phyloP scores from a whole-genome alignment of 2,329 filamentous ascomycete genomes.

The Venturia asperata region DNA sequence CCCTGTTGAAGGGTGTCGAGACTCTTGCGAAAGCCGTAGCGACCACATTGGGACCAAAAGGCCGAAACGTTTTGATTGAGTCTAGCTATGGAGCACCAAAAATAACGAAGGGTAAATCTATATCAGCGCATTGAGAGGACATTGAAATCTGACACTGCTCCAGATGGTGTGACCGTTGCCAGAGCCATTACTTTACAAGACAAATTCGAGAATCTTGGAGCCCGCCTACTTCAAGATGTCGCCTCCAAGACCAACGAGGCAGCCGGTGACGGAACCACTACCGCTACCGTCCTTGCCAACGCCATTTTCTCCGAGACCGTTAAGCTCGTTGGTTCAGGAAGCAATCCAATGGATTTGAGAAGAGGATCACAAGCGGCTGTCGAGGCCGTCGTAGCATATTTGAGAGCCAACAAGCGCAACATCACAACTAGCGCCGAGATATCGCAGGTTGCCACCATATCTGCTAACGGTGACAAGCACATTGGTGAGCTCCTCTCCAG shows the following conservation, averaged over 20 bases:
- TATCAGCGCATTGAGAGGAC: not conserved
- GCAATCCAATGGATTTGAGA: constrained; percentile 99
- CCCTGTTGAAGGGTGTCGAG: constrained; percentile 89
- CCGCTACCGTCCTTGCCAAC: constrained; percentile 90
- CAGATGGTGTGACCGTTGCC: constrained; percentile 48
- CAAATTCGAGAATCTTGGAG: constrained; percentile 99
- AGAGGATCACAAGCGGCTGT: constrained; percentile 96
- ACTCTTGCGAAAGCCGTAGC: constrained; percentile 94
- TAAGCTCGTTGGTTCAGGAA: constrained; percentile 98
- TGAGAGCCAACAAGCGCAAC: constrained; percentile 93
- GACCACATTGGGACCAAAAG: constrained; percentile 94
- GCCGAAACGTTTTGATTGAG: constrained; percentile 96
- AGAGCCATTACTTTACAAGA: constrained; percentile 90
- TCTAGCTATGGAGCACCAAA: constrained; percentile 98
- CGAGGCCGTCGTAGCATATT: constrained; percentile 86
- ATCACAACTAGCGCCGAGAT: constrained; percentile 97
- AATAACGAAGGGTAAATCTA: constrained; percentile 86
- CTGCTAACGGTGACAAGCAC: constrained; percentile 91
- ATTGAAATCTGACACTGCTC: constrained; percentile 15
- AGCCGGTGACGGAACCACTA: constrained; percentile 97
- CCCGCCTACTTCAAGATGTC: constrained; percentile 92
- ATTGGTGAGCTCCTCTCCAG: constrained; percentile 93
- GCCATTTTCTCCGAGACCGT: constrained; percentile 99
- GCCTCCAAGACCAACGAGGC: constrained; percentile 99
- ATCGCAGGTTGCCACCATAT: constrained; percentile 96